Evolutionary conservation across 352 stramenopile species (phyloP), one percentile per base, ranked within the genome.

Genomic region (Globisporangium lucens): DNA sequence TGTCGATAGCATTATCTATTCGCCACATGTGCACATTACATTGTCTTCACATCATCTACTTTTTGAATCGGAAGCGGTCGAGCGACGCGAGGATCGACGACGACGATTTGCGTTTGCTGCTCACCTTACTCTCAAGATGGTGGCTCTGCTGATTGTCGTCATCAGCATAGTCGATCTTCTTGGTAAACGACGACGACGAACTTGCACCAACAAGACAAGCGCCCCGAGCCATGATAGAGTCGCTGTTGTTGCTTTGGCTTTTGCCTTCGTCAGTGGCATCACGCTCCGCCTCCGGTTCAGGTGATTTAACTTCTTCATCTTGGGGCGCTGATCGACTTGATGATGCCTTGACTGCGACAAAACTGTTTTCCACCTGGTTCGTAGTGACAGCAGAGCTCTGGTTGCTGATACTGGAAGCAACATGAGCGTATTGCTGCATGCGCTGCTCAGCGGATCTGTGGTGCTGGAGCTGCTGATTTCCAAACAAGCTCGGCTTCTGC

Each of bases 391-490:
- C 6, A 8, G 60, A 22, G 20, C 3, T 30, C 5, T 41, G n/a
- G 41, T 22, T 56, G 22, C 30, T 65, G 59, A 2, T n/a, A 22
- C 12, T 43, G n/a, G 27, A 30, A 22, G 27, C 27, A 52, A 13
- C 41, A 56, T 72, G 76, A 13, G 49, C 67, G 27, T 79, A 73
- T 17, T 65, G 70, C 61, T 67, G 61, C 29, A 80, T n/a, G 20
- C 24, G 46, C 58, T 64, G 52, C 35, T 67, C 43, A 17, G 58
- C 55, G 38, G 66, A 27, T 29, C 49, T 47, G 12, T 41, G 30
- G 17, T 65, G 29, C 12, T 62, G 38, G 3, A 10, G 64, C 8
- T 63, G 63, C 20, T 68, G 49, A 30, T 53, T 51, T 1, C 29
- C 47, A 10, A 49, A 46, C 29, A 68, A 35, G 20, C 29, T 43